These are phyloP conservation scores for Hymenoscyphus fraxineus DNA, from an alignment of 2,329 filamentous ascomycete genomes.

Conservation along the genomic window DNA sequence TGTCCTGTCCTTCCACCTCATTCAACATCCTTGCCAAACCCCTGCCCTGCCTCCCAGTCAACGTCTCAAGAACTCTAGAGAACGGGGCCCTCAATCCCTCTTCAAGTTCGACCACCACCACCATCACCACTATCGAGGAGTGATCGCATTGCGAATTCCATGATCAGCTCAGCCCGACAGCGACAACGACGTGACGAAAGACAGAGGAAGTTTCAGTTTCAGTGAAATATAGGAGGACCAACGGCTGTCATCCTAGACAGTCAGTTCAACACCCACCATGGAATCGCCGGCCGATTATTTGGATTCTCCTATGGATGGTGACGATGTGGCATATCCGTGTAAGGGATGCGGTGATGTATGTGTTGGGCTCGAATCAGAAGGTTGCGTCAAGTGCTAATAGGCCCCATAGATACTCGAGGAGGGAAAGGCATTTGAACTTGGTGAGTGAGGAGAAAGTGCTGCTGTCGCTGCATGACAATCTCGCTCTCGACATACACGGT, in stretches of 20 bases:
- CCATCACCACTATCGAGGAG: constrained; percentile 17
- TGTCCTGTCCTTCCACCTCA: background rate
- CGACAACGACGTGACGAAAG: constrained; percentile 17
- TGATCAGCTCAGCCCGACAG: constrained; percentile 23
- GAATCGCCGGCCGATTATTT: constrained; percentile 52
- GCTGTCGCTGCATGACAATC: background rate
- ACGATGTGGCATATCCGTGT: constrained; percentile 79
- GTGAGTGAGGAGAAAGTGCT: constrained; percentile 49
- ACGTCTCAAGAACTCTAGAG: background rate
- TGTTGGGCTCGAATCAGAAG: constrained; percentile 8
- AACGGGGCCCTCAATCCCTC: constrained; percentile 8
- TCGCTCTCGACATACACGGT: background rate
- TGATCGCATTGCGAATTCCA: constrained; percentile 28
- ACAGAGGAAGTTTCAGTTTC: constrained; percentile 25
- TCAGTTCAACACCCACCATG: constrained; percentile 38
- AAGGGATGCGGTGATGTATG: constrained; percentile 89
- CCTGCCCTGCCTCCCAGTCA: background rate
- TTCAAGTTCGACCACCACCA: constrained; percentile 3
- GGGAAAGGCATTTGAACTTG: constrained; percentile 96
- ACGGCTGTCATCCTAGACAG: constrained; percentile 14
- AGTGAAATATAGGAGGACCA: constrained; percentile 19
- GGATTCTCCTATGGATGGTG: constrained; percentile 58
- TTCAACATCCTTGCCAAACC: constrained; percentile 1
- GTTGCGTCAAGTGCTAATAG: constrained; percentile 20
- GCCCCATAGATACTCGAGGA: constrained; percentile 81